Percentiles rank a stretch among this genome's conserved stretches.
Evolutionary conservation across 257 asterid species (phyloP).

Genomic region (Fraxinus anomala): DNA sequence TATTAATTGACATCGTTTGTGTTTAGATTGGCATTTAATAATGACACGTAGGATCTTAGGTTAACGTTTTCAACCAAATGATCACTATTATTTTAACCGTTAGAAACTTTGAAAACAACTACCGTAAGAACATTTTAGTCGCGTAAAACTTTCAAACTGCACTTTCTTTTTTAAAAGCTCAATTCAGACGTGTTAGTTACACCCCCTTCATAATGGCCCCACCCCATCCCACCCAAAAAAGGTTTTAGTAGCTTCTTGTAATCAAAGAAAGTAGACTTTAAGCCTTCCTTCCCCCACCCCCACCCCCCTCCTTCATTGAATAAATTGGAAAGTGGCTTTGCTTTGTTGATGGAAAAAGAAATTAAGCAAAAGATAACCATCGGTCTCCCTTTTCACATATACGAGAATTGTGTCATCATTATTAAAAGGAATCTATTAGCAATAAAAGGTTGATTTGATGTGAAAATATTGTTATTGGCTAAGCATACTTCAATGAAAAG

Average conservation of each 20-base stretch:
- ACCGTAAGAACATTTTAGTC: background rate
- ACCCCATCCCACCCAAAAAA: constrained; percentile 22
- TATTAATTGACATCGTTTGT: too few relatives aligned
- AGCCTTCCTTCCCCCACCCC: constrained; percentile 7
- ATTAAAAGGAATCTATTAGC: constrained; percentile 25
- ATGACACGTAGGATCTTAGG: too few relatives aligned
- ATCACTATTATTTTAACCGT: too few relatives aligned
- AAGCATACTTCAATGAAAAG: constrained; percentile 11
- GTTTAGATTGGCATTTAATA: too few relatives aligned
- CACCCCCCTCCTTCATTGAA: background rate
- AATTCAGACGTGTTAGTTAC: background rate
- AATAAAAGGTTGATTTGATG: constrained; percentile 31
- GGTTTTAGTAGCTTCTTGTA: constrained; percentile 50
- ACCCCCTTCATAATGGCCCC: background rate
- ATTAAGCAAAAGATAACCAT: constrained; percentile 42
- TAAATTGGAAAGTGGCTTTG: constrained; percentile 40
- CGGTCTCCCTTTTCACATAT: constrained; percentile 39
- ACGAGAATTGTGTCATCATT: constrained; percentile 48
- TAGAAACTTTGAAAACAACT: too few relatives aligned
- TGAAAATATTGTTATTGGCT: constrained; percentile 23
- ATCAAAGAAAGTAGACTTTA: constrained; percentile 45
- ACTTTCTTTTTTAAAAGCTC: background rate
- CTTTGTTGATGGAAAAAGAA: constrained; percentile 43
- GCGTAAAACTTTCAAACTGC: background rate
- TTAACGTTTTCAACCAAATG: too few relatives aligned